phyloP scores from a whole-genome alignment of 1,284 basidiomycete species.

The Ceratobasidium theobromae region DNA sequence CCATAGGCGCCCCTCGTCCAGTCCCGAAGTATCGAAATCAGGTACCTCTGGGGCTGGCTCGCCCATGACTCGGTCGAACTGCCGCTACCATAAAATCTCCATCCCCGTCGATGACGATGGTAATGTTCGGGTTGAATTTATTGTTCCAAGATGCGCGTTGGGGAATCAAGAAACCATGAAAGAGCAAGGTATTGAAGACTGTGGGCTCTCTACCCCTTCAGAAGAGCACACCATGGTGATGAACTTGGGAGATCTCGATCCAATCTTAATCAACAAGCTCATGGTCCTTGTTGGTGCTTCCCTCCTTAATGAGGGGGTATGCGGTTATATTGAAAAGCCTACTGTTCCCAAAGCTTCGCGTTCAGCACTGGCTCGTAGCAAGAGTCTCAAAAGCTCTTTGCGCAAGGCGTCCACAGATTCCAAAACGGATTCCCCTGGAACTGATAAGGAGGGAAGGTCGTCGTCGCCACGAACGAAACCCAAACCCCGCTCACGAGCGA shows the following conservation, averaged over 20 bases:
- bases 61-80: conserved; percentile 34
- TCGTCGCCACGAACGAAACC: neutral
- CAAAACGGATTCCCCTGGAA: neutral
- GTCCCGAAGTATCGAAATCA: neutral
- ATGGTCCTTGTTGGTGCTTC: conserved; percentile 30
- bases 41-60: conserved; percentile 8
- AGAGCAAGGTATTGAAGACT: conserved; percentile 32
- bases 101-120: conserved; percentile 15
- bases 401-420: neutral
- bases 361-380: neutral
- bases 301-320: conserved; percentile 33
- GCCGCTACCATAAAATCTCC: conserved; percentile 34
- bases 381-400: neutral
- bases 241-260: conserved; percentile 26
- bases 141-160: conserved; percentile 35
- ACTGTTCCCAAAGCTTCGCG: neutral
- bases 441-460: neutral
- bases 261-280: conserved; percentile 21
- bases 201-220: conserved; percentile 30
- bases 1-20: neutral
- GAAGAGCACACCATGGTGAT: conserved; percentile 34
- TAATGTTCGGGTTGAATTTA: conserved; percentile 19
- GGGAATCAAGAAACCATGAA: conserved; percentile 24
- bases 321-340: conserved; percentile 31
- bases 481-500: conserved; percentile 23